Evolutionary conservation across 2,329 filamentous ascomycete species (phyloP).

Genomic region (Trichoderma sp.): DNA sequence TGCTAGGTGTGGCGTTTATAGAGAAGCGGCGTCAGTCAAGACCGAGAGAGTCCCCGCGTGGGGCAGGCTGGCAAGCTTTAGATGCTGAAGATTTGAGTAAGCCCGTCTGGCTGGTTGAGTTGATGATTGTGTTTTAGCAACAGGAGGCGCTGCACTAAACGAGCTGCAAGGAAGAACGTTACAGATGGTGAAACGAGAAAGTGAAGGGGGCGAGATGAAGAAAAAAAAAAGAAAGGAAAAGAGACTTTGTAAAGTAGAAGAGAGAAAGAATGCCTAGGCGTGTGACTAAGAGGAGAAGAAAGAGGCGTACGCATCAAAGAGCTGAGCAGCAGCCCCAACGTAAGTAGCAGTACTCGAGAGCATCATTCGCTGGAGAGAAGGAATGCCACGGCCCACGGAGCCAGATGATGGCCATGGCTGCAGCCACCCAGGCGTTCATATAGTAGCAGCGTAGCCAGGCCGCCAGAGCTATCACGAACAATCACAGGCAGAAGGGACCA

Average conservation of each 20-base stretch:
- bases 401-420: conserved; percentile 26
- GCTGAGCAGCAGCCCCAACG: conserved; percentile 10
- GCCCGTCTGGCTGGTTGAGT: neutral
- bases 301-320: conserved; percentile 23
- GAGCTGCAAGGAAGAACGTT: neutral
- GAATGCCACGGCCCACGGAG: conserved; percentile 19
- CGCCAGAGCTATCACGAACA: neutral
- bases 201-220: neutral
- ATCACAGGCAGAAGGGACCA: conserved; percentile 2
- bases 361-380: conserved; percentile 12
- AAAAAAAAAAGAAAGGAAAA: neutral
- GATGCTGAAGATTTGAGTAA: neutral
- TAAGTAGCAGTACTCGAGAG: conserved; percentile 13
- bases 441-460: neutral
- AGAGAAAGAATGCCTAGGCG: neutral
- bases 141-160: neutral
- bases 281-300: conserved; percentile 8
- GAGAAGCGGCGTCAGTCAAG: neutral
- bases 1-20: conserved; percentile 20
- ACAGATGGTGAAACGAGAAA: neutral
- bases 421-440: conserved; percentile 27
- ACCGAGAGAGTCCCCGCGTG: conserved; percentile 14
- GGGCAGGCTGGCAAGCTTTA: neutral
- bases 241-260: neutral
- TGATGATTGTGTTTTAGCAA: neutral